Percentiles rank a stretch among this genome's conserved stretches.
phyloP scores from a whole-genome alignment of 1,284 basidiomycete species.

The Athelia sp. region DNA sequence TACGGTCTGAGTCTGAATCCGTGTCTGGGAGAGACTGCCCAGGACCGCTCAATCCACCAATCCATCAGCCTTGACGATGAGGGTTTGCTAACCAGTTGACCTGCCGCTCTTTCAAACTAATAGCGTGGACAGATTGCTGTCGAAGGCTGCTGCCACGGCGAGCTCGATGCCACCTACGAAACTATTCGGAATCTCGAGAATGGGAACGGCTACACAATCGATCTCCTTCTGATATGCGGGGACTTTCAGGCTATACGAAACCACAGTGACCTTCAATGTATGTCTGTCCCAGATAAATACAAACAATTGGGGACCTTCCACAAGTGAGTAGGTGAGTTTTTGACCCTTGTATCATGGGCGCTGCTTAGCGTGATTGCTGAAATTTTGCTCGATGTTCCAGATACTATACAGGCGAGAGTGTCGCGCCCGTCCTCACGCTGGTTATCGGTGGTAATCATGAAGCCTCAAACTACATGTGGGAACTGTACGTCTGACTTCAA shows the following conservation, averaged over 20 bases:
- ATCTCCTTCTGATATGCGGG: conserved; percentile 87
- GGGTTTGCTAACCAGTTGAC: no score
- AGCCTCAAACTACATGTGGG: conserved; percentile 96
- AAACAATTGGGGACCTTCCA: conserved; percentile 80
- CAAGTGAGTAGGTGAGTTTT: conserved; percentile 47
- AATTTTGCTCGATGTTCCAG: conserved; percentile 26
- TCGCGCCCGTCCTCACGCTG: conserved; percentile 85
- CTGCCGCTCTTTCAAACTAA: no score
- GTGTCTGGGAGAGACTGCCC: no score
- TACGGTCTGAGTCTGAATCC: no score
- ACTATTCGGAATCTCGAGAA: conserved; percentile 64
- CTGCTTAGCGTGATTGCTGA: no score
- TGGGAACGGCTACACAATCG: conserved; percentile 63
- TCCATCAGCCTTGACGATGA: no score
- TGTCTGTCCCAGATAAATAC: conserved; percentile 92
- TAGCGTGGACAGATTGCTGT: conserved; percentile 86
- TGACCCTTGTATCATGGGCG: conserved; percentile 2
- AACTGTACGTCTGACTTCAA: conserved; percentile 59
- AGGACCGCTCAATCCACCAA: no score
- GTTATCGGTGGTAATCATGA: conserved; percentile 99
- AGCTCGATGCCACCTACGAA: conserved; percentile 83
- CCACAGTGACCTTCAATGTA: conserved; percentile 78
- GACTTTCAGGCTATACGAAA: conserved; percentile 96
- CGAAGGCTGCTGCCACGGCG: conserved; percentile 95
- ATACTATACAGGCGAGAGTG: conserved; percentile 83